phyloP scores from a whole-genome alignment of 2,329 filamentous ascomycete species.

The Fusarium staphyleae region DNA sequence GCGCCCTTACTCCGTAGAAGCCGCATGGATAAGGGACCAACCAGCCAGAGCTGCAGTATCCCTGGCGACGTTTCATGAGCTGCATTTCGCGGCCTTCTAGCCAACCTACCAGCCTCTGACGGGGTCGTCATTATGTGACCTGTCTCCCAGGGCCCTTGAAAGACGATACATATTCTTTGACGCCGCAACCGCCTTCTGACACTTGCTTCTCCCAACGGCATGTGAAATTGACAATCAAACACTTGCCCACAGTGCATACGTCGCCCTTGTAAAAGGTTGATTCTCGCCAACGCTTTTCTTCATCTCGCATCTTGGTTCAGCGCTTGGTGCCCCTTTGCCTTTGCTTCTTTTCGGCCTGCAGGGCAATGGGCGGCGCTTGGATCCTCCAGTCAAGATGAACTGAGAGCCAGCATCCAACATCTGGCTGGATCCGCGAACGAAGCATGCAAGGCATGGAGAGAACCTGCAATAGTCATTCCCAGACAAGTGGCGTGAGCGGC shows the following conservation, averaged over 20 bases:
- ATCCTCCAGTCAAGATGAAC: no score
- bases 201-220: constrained; percentile 8
- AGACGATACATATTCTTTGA: constrained; percentile 35
- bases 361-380: no score
- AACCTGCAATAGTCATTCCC: no score
- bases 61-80: constrained; percentile 31
- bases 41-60: not conserved
- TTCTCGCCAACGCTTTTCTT: not conserved
- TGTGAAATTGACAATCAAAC: no score
- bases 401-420: no score
- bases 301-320: constrained; percentile 1
- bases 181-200: constrained; percentile 27
- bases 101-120: constrained; percentile 22
- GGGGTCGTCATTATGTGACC: constrained; percentile 12
- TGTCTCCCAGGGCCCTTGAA: no score
- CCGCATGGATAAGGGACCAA: constrained; percentile 8
- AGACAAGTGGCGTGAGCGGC: not conserved
- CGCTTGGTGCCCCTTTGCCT: not conserved
- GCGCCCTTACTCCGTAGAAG: constrained; percentile 31
- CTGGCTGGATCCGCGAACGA: no score
- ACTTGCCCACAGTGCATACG: not conserved
- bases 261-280: no score
- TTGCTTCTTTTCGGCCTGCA: not conserved
- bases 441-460: no score
- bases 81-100: constrained; percentile 14